A percentile compares a stretch with the other conserved stretches of the same genome.
Conservation (phyloP, 176 grass and related monocot species). For the Raddia guianensis region DNA sequence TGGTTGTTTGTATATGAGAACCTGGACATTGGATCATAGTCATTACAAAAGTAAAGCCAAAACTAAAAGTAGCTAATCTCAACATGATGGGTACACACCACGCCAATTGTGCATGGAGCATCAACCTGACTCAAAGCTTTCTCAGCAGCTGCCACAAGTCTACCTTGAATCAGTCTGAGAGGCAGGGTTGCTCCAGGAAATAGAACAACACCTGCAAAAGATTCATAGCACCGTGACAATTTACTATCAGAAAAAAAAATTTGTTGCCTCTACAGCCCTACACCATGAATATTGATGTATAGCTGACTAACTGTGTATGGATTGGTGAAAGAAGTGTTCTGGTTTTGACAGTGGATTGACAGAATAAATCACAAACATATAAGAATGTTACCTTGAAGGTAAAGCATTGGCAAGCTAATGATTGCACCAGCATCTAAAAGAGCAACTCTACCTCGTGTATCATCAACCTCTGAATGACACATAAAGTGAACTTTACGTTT, state of each 20-base stretch:
- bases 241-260: constrained; percentile 17
- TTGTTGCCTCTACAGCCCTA: constrained; percentile 1
- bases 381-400: constrained; percentile 65
- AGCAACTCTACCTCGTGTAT: constrained; percentile 60
- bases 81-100: constrained; percentile 61
- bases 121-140: constrained; percentile 70
- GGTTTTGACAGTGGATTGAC: constrained; percentile 4
- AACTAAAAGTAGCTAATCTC: constrained; percentile 30
- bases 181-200: constrained; percentile 94
- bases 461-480: constrained; percentile 80
- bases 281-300: constrained; percentile 22
- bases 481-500: constrained; percentile 33
- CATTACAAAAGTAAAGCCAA: constrained; percentile 30
- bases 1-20: constrained; percentile 52
- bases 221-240: constrained; percentile 37
- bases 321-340: neutral
- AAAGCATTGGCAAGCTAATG: constrained; percentile 80
- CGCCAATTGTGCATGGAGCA: constrained; percentile 81
- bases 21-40: constrained; percentile 46
- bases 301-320: constrained; percentile 13
- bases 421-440: constrained; percentile 70
- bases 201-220: constrained; percentile 75
- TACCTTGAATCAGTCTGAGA: constrained; percentile 76
- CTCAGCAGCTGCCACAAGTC: constrained; percentile 69
- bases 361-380: constrained; percentile 29